These are phyloP conservation scores for Onygenales sp. DNA, from an alignment of 2,329 filamentous ascomycete genomes.

Conservation along the genomic window DNA sequence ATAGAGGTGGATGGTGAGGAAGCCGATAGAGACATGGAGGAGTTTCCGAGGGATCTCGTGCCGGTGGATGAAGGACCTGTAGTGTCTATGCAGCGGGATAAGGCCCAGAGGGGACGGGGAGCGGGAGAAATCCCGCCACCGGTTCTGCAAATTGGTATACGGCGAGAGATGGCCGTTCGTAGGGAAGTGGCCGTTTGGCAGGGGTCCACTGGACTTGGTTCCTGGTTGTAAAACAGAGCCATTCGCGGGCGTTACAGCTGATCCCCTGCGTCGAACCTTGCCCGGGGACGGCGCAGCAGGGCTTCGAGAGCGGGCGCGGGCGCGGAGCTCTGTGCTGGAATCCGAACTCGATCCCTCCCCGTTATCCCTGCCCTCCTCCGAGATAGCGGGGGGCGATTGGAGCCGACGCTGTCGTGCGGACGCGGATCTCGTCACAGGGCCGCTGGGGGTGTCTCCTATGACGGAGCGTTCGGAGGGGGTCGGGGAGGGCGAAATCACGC, in stretches of 20 bases:
- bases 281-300: slow-evolving; percentile 40
- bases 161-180: slow-evolving; percentile 64
- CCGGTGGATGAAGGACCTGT: slow-evolving; percentile 84
- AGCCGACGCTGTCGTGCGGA: slow-evolving; percentile 44
- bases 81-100: slow-evolving; percentile 90
- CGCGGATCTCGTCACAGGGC: slow-evolving; percentile 67
- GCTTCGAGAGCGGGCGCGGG: slow-evolving; percentile 63
- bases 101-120: slow-evolving; percentile 87
- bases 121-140: slow-evolving; percentile 81
- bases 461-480: slow-evolving; percentile 46
- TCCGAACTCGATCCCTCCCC: slow-evolving; percentile 44
- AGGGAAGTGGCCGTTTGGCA: slow-evolving; percentile 28
- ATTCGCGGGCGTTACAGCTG: slow-evolving; percentile 45
- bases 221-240: slow-evolving; percentile 33
- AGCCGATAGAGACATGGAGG: slow-evolving; percentile 92
- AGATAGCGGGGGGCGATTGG: slow-evolving; percentile 50
- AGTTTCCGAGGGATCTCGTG: slow-evolving; percentile 93
- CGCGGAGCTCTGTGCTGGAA: slow-evolving; percentile 44
- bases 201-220: slow-evolving; percentile 25
- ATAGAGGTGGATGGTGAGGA: slow-evolving; percentile 83
- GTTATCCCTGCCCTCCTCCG: slow-evolving; percentile 48
- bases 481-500: slow-evolving; percentile 83
- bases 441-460: slow-evolving; percentile 55
- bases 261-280: slow-evolving; percentile 37
- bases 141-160: slow-evolving; percentile 46